phyloP scores from a whole-genome alignment of 495 filamentous ascomycete species.

The Trichoderma asperelloides region DNA sequence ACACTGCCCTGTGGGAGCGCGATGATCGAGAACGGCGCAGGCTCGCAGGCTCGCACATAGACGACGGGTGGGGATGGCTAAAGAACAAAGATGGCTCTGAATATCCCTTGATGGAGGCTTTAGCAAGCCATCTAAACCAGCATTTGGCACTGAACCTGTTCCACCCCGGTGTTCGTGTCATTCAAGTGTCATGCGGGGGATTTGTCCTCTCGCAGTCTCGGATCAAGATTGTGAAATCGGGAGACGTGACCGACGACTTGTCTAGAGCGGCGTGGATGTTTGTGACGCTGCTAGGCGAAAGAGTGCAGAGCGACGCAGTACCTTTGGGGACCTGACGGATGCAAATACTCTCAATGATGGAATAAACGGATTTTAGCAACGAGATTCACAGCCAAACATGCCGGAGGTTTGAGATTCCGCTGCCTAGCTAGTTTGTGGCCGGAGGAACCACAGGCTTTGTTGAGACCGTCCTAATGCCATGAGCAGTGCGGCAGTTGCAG shows the following conservation, averaged over 20 bases:
- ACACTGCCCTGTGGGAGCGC: conserved; percentile 17
- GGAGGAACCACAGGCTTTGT: not conserved
- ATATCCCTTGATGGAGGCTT: conserved; percentile 35
- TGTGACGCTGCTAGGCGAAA: not conserved
- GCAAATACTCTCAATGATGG: too few relatives aligned
- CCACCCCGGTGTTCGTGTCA: conserved; percentile 34
- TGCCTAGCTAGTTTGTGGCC: not conserved
- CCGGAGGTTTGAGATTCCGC: not conserved
- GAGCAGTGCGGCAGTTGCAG: too few relatives aligned
- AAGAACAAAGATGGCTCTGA: conserved; percentile 5
- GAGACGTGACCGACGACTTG: not conserved
- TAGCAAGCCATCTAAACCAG: conserved; percentile 30
- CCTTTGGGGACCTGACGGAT: not conserved
- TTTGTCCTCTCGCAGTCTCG: conserved; percentile 36
- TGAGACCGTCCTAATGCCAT: too few relatives aligned
- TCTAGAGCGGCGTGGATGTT: conserved; percentile 9
- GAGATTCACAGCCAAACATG: not conserved
- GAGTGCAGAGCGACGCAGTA: not conserved
- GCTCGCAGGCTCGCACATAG: conserved; percentile 28
- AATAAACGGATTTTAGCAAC: not conserved
- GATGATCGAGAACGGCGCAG: conserved; percentile 24
- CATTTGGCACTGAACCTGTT: conserved; percentile 35
- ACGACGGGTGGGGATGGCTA: conserved; percentile 41
- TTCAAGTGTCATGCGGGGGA: conserved; percentile 34
- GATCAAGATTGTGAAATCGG: conserved; percentile 32